These are phyloP conservation scores for Sechiopsis laciniata DNA, from an alignment of 306 rosid species.

Conservation along the genomic window DNA sequence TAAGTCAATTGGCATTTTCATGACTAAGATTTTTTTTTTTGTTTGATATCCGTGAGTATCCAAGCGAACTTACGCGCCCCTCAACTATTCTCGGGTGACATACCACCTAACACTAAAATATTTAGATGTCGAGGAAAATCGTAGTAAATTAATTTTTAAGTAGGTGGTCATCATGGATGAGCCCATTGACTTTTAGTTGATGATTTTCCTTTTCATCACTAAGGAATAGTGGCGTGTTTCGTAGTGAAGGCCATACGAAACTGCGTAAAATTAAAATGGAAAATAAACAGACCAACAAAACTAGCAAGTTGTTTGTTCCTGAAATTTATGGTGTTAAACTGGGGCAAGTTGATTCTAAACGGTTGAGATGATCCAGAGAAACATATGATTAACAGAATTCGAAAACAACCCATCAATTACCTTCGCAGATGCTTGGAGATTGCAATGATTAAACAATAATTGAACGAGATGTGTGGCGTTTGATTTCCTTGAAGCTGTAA, in stretches of 20 bases:
- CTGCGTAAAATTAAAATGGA: neutral
- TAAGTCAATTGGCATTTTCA: neutral
- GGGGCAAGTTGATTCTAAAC: too few relatives aligned
- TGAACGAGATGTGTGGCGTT: too few relatives aligned
- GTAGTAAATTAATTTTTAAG: too few relatives aligned
- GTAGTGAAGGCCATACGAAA: neutral
- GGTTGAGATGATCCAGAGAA: neutral
- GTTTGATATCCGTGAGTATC: too few relatives aligned
- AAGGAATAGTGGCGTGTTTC: neutral
- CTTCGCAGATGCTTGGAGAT: neutral
- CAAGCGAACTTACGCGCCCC: too few relatives aligned
- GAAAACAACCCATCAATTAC: neutral
- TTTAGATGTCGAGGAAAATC: too few relatives aligned
- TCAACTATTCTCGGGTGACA: too few relatives aligned
- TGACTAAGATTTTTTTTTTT: neutral
- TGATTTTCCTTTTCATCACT: neutral
- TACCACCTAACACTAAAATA: too few relatives aligned
- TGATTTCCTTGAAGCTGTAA: neutral
- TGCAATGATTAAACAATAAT: neutral
- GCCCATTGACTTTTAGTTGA: too few relatives aligned
- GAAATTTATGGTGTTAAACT: neutral
- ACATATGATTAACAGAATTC: neutral
- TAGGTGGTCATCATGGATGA: too few relatives aligned
- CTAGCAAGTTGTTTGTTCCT: neutral
- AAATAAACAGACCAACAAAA: neutral